Base-by-base conservation (phyloP, 371 early-diverging fungal species). In the Zopfochytrium polystomum region DNA sequence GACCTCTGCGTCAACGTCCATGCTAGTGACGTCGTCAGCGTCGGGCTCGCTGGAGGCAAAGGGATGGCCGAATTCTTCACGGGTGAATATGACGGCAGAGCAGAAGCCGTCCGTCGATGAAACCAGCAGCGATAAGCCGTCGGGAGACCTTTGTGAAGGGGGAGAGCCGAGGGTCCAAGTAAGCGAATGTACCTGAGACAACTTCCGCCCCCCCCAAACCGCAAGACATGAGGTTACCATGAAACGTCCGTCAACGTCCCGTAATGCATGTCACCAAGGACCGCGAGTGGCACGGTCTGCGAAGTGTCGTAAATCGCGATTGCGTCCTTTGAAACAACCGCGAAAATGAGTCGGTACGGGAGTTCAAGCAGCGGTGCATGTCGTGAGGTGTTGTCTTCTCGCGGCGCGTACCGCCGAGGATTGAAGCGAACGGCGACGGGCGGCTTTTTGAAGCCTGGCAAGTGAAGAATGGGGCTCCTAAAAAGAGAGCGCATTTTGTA, bases 81-180 rank as follows among this genome's bases (percentile, higher is more conserved):
- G 33, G 7, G 85, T 82, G 71, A 94, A 90, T 3, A 84, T 80
- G 25, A 87, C 82, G 4, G 91, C 77, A n/a, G 91, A 89, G 58
- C 90, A 90, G 69, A 88, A 96, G 1, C 96, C 96, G 67, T 96
- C 96, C 1, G 87, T 83, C 0, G 92, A 91, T 0, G 91, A 76
- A 54, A 92, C 71, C 55, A 92, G 72, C 35, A 93, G 65, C 2
- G 80, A 80, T 13, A 75, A 75, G 7, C 92, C 93, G 72, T 91
- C 88, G 44, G 70, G 66, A 1, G 90, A 87, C 88, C 85, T 83
- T 62, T 13, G 11, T 9, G 9, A 11, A 25, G n/a, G 30, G n/a
- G 20, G 15, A 22, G 18, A 29, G n/a, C n/a, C 48, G 31, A 1
- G 50, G 26, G 9, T 38, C 22, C 11, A 22, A 18, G 22, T 20